Conservation (phyloP, 371 early-diverging fungal species). For the Mucor plumbeus region DNA sequence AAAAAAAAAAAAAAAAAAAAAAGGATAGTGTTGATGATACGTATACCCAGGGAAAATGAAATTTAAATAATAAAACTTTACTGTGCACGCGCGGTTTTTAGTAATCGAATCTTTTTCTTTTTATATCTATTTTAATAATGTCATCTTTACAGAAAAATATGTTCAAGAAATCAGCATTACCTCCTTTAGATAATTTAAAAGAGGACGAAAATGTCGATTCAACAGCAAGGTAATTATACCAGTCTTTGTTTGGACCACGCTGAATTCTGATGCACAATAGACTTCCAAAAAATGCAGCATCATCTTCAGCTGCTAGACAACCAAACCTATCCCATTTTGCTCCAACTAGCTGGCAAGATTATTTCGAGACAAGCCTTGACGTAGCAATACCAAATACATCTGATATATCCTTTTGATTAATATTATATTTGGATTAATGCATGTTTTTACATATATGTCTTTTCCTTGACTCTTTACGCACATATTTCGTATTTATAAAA, state of each 20-base stretch:
- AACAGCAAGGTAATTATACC: not conserved
- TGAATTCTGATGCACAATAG: not conserved
- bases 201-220: slow-evolving; percentile 16
- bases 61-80: slow-evolving; percentile 7
- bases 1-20: slow-evolving; percentile 8
- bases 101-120: slow-evolving; percentile 4
- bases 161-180: slow-evolving; percentile 35
- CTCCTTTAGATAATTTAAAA: slow-evolving; percentile 23
- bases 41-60: slow-evolving; percentile 4
- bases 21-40: not conserved
- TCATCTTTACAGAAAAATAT: slow-evolving; percentile 50
- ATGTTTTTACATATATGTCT: not conserved
- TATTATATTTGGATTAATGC: not conserved
- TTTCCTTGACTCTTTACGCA: slow-evolving; percentile 21
- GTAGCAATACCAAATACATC: slow-evolving; percentile 30
- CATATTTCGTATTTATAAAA: slow-evolving; percentile 45
- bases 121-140: slow-evolving; percentile 27
- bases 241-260: not conserved
- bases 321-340: slow-evolving; percentile 21
- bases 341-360: slow-evolving; percentile 42
- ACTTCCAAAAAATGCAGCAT: not conserved
- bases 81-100: not conserved
- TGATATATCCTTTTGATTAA: slow-evolving; percentile 44
- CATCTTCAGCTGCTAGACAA: slow-evolving; percentile 8
- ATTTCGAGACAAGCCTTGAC: slow-evolving; percentile 41